These are phyloP conservation scores for Fusarium phyllophilum DNA, from an alignment of 2,329 filamentous ascomycete species.

Conservation along the genomic window DNA sequence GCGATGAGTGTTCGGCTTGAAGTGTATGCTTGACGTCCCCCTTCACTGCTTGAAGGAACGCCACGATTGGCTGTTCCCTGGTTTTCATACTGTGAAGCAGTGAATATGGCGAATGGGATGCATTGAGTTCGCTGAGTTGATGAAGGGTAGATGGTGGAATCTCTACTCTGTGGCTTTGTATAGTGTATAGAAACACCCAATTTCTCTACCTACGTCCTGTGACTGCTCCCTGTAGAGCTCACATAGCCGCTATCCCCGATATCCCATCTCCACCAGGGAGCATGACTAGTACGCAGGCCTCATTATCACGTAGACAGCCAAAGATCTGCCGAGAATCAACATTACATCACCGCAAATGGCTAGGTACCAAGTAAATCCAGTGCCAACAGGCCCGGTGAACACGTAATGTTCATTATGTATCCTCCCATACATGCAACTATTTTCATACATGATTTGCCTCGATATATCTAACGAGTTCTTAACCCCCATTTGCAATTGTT, in stretches of 20 bases:
- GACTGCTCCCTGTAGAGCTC: neutral
- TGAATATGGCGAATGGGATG: neutral
- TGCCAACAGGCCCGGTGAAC: slow-evolving; percentile 22
- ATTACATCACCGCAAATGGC: neutral
- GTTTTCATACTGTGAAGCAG: neutral
- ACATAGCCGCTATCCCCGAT: neutral
- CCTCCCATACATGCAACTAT: slow-evolving; percentile 29
- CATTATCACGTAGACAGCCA: neutral
- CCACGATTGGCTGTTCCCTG: neutral
- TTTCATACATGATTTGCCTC: slow-evolving; percentile 27
- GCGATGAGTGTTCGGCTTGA: slow-evolving; percentile 11
- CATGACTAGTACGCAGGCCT: neutral
- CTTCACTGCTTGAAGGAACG: slow-evolving; percentile 3
- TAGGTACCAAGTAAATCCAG: neutral
- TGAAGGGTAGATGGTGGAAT: slow-evolving; percentile 16
- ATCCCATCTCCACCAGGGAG: neutral
- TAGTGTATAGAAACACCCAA: slow-evolving; percentile 51
- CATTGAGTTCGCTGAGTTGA: slow-evolving; percentile 4
- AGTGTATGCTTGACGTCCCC: slow-evolving; percentile 1
- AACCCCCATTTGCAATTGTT: slow-evolving; percentile 21
- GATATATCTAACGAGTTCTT: slow-evolving; percentile 12
- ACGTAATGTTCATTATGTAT: slow-evolving; percentile 20
- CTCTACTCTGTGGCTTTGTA: slow-evolving; percentile 45
- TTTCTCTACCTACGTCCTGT: slow-evolving; percentile 8
- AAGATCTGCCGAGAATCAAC: neutral